These are phyloP conservation scores for Pythium grandisporangium DNA, from an alignment of 352 stramenopile genomes.

Conservation along the genomic window DNA sequence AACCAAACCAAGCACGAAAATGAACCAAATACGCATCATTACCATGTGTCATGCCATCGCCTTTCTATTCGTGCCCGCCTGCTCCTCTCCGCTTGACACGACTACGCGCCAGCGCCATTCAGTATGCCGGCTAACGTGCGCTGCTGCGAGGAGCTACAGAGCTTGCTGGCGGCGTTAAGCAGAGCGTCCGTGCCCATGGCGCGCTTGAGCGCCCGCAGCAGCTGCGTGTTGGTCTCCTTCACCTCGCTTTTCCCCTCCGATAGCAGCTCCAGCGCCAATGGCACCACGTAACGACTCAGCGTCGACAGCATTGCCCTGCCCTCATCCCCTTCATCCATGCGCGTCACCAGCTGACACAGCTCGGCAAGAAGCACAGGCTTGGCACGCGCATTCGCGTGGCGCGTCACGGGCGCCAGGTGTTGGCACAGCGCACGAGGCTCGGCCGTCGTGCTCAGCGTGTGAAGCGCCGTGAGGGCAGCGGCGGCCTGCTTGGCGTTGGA, in stretches of 20 bases:
- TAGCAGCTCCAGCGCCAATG: constrained; percentile 54
- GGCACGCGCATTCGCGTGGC: constrained; percentile 42
- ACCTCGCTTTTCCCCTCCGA: constrained; percentile 72
- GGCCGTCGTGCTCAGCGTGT: constrained; percentile 29
- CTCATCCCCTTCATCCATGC: constrained; percentile 41
- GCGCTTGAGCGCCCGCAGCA: constrained; percentile 27
- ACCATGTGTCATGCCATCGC: too few species aligned
- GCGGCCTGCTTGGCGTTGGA: constrained; percentile 40
- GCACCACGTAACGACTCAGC: constrained; percentile 58
- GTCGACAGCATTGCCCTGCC: constrained; percentile 42
- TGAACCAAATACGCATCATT: too few species aligned
- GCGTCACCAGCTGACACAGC: constrained; percentile 22
- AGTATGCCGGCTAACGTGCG: constrained; percentile 39
- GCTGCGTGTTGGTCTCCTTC: constrained; percentile 40
- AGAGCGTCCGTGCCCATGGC: constrained; percentile 12
- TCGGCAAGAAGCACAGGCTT: constrained; percentile 51
- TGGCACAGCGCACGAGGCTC: constrained; percentile 46
- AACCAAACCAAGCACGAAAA: too few species aligned
- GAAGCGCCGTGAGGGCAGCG: constrained; percentile 28
- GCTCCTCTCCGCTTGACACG: too few species aligned
- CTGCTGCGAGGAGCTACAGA: constrained; percentile 44
- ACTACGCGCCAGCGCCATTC: too few species aligned
- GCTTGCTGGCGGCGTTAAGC: constrained; percentile 23
- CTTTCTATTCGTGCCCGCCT: too few species aligned
- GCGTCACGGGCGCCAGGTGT: constrained; percentile 36